Conservation (phyloP, 805 yeast species). For the Kodamaea nitidulidarum region DNA sequence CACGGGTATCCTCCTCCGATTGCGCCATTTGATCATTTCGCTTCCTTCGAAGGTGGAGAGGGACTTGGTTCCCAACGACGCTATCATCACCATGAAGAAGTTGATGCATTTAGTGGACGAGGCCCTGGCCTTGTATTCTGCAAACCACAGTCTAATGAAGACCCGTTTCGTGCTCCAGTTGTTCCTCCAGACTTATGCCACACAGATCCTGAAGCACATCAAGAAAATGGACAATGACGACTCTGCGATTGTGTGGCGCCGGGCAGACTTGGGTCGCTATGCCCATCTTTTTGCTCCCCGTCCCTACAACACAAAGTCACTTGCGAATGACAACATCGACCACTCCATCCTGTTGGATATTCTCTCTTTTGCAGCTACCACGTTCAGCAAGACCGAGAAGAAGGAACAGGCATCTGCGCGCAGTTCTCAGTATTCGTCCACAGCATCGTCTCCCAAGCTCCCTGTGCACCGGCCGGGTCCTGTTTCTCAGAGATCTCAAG, state of each 20-base stretch:
- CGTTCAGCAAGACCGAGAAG: background rate
- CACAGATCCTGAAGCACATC: constrained; percentile 43
- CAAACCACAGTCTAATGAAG: constrained; percentile 50
- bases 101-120: constrained; percentile 24
- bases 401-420: background rate
- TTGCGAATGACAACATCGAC: constrained; percentile 3
- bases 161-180: constrained; percentile 53
- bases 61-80: constrained; percentile 45
- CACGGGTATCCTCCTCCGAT: constrained; percentile 57
- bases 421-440: too few relatives aligned
- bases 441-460: too few relatives aligned
- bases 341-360: constrained; percentile 3
- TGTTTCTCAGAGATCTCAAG: too few relatives aligned
- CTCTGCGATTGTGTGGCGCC: constrained; percentile 12
- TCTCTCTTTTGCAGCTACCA: constrained; percentile 1
- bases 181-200: constrained; percentile 58
- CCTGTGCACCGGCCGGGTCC: too few relatives aligned
- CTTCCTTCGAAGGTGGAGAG: constrained; percentile 45
- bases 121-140: constrained; percentile 25
- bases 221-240: constrained; percentile 15
- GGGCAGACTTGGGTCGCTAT: constrained; percentile 18
- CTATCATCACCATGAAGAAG: constrained; percentile 33
- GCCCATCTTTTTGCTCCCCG: constrained; percentile 11
- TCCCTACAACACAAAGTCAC: constrained; percentile 1
- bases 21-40: constrained; percentile 52